Base-by-base conservation (phyloP, 345 rosid genomes). In the Gossypium arboreum region DNA sequence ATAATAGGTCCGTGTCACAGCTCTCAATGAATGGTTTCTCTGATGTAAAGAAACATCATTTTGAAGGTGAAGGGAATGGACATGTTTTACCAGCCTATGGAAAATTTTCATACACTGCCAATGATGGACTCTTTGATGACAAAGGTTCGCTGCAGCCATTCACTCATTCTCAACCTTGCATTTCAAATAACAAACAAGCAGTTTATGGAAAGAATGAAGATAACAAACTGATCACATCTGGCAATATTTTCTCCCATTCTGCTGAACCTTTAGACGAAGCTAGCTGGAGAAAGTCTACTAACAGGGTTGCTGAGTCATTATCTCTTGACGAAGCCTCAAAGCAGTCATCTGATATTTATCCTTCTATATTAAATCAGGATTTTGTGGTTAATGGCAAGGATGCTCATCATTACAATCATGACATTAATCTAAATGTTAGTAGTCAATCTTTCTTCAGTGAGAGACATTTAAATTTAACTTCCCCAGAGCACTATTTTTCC, bases 1-100 rank as follows among this genome's bases (percentile, higher is more conserved):
- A 79, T 74, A 34, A 69, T 71, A 78, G 81, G 76, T 78, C 81
- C 57, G 74, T 57, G 22, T 79, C 83, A 4, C 85, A 84, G 79
- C 67, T 78, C 64, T 75, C 81, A 39, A 20, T 72, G 73, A 34
- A 67, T 79, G 89, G 72, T 78, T 72, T 75, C 66, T 72, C 79
- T 41, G 83, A 72, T 84, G 79, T 73, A 65, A 80, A 73, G 56
- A 79, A 79, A 59, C 55, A 68, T 69, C 77, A 71, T 72, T 72
- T 76, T 74, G 84, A 79, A 51, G 72, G 72, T 79, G 89, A 80
- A 68, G 84, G 55, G 52, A 65, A 71, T 68, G 75, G 74, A 52
- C 68, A 75, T 60, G 73, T 70, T 78, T 78, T 82, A 50, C 74
- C 81, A 59, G 69, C 74, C 17, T 77, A 51, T 77, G 77, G 80